Conservation (phyloP, 768 basidiomycete species). For the Termitomyces sp. region DNA sequence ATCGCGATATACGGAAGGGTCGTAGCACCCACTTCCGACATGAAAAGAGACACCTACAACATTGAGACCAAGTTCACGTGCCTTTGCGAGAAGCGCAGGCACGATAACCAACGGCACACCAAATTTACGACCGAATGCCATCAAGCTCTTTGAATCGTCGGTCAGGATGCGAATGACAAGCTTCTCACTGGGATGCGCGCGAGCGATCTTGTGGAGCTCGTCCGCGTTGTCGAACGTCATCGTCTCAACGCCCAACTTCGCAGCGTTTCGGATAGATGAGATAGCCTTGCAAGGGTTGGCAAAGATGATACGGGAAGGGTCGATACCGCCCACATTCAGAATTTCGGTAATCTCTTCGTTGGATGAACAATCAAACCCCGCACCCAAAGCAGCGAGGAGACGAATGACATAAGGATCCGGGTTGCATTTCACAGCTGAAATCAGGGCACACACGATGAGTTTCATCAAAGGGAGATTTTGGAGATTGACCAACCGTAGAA, state of each 20-base stretch:
- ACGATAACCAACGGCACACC: conserved; percentile 83
- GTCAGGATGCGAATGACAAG: conserved; percentile 92
- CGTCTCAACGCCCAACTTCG: conserved; percentile 73
- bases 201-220: conserved; percentile 90
- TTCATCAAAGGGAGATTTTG: background rate
- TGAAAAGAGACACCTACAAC: conserved; percentile 99
- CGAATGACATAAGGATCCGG: conserved; percentile 93
- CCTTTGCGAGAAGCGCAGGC: conserved; percentile 72
- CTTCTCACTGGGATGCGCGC: conserved; percentile 73
- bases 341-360: conserved; percentile 87
- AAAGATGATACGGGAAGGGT: conserved; percentile 84
- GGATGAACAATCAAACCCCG: conserved; percentile 97
- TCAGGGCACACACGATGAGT: conserved; percentile 8
- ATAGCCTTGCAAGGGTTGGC: conserved; percentile 98
- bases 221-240: conserved; percentile 99
- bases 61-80: conserved; percentile 70
- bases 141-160: conserved; percentile 92
- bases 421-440: conserved; percentile 92
- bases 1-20: conserved; percentile 85
- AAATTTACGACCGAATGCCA: conserved; percentile 91
- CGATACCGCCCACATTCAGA: conserved; percentile 65
- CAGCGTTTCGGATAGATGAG: conserved; percentile 86
- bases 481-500: conserved; percentile 74
- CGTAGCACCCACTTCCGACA: conserved; percentile 95
- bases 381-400: conserved; percentile 82